phyloP scores from a whole-genome alignment of 345 rosid species.

The Dimocarpus longan region DNA sequence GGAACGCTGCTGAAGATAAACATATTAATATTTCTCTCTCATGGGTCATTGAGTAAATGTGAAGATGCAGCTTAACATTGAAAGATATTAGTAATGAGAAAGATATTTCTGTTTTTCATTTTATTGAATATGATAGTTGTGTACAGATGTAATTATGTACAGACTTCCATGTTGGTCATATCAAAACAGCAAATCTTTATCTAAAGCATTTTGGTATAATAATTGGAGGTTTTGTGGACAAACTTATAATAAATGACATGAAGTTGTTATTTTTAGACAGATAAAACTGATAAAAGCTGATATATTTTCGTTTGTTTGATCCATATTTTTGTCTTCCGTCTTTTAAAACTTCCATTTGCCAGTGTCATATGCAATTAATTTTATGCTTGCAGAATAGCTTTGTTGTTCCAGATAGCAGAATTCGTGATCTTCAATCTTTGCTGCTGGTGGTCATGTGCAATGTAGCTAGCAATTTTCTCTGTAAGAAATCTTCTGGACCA shows the following conservation, averaged over 20 bases:
- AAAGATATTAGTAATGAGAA: neutral
- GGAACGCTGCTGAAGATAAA: neutral
- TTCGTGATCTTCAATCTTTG: constrained; percentile 67
- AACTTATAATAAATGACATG: neutral
- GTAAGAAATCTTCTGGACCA: constrained; percentile 54
- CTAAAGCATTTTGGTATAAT: neutral
- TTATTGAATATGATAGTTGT: neutral
- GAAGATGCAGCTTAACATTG: neutral
- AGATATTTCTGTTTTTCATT: neutral
- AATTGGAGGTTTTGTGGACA: neutral
- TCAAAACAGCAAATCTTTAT: neutral
- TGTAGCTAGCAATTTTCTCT: constrained; percentile 59
- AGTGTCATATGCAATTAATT: constrained; percentile 19
- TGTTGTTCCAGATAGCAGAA: constrained; percentile 41
- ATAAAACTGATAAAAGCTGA: neutral
- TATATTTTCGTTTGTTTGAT: constrained; percentile 17
- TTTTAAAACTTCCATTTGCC: constrained; percentile 10
- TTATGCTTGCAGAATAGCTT: constrained; percentile 56
- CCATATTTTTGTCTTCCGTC: neutral
- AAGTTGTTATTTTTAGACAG: neutral
- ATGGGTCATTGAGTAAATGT: neutral
- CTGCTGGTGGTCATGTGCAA: constrained; percentile 83
- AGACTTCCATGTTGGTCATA: neutral
- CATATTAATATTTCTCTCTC: neutral
- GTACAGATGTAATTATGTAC: neutral